A percentile compares a stretch with the other conserved stretches of the same genome.
These are phyloP conservation scores for Calonectria leucothoes DNA, from an alignment of 2,329 filamentous ascomycete species.

Conservation along the genomic window DNA sequence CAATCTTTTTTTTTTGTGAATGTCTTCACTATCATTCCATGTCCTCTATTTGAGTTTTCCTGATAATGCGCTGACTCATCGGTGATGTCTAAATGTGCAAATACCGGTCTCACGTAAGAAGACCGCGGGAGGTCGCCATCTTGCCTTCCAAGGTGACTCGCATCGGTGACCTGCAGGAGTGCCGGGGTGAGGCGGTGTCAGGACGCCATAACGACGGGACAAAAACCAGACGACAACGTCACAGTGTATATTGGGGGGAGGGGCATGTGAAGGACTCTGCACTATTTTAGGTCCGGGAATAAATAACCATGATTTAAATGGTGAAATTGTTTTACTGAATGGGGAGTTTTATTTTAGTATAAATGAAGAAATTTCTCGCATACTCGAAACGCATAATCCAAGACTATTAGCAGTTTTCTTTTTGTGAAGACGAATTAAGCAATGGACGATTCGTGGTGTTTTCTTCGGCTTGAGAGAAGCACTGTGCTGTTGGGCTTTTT, in stretches of 20 bases:
- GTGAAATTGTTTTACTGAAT: not conserved
- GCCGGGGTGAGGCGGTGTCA: not conserved
- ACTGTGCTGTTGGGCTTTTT: not conserved
- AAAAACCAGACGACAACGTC: not conserved
- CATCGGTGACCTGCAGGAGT: not conserved
- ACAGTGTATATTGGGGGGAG: not conserved
- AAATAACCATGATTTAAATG: not conserved
- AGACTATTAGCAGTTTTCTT: not conserved
- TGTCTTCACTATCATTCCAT: not conserved
- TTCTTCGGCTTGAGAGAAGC: not conserved
- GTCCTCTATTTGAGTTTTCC: not conserved
- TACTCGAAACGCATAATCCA: not conserved
- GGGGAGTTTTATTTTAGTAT: not conserved
- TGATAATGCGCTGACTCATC: not conserved
- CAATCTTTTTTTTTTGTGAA: not conserved
- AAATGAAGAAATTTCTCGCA: not conserved
- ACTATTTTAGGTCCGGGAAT: not conserved
- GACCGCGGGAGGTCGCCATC: not conserved
- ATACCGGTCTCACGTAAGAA: conserved; percentile 12
- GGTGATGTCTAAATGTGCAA: not conserved
- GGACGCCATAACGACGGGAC: not conserved
- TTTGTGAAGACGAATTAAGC: not conserved
- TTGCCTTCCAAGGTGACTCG: not conserved
- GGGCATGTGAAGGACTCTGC: not conserved
- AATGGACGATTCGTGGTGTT: not conserved